phyloP scores from a whole-genome alignment of 2,329 filamentous ascomycete genomes.

The Epichloe gansuensis region DNA sequence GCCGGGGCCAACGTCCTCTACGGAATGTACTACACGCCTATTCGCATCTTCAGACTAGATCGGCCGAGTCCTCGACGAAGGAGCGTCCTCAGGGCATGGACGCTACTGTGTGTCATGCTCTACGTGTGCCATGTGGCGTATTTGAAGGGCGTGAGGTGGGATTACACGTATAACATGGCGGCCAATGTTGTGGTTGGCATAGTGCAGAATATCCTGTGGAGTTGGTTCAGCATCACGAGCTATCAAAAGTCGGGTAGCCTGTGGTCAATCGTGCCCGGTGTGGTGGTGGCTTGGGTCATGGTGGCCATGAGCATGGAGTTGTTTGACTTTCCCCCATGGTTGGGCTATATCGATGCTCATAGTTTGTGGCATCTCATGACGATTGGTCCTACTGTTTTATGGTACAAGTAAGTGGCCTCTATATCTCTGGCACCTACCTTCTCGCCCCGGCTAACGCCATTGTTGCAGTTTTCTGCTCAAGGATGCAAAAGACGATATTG shows the following conservation, averaged over 20 bases:
- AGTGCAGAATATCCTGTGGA: constrained; percentile 75
- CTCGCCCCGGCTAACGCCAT: constrained; percentile 7
- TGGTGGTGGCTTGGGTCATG: constrained; percentile 85
- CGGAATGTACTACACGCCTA: constrained; percentile 71
- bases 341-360: constrained; percentile 80
- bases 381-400: constrained; percentile 73
- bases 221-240: constrained; percentile 61
- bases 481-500: constrained; percentile 73
- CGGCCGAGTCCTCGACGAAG: constrained; percentile 28
- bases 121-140: constrained; percentile 73
- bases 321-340: constrained; percentile 80
- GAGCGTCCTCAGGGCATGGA: constrained; percentile 60
- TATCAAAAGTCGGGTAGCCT: constrained; percentile 57
- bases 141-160: constrained; percentile 74
- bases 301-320: constrained; percentile 92
- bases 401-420: constrained; percentile 69
- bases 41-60: constrained; percentile 77
- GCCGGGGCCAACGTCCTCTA: constrained; percentile 85
- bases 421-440: background rate
- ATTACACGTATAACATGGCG: constrained; percentile 97
- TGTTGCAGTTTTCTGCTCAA: constrained; percentile 63
- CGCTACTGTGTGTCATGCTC: constrained; percentile 52
- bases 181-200: constrained; percentile 78
- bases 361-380: constrained; percentile 93
- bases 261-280: constrained; percentile 82